phyloP scores from a whole-genome alignment of 139 green algal genomes.

The Marvania coccoides region DNA sequence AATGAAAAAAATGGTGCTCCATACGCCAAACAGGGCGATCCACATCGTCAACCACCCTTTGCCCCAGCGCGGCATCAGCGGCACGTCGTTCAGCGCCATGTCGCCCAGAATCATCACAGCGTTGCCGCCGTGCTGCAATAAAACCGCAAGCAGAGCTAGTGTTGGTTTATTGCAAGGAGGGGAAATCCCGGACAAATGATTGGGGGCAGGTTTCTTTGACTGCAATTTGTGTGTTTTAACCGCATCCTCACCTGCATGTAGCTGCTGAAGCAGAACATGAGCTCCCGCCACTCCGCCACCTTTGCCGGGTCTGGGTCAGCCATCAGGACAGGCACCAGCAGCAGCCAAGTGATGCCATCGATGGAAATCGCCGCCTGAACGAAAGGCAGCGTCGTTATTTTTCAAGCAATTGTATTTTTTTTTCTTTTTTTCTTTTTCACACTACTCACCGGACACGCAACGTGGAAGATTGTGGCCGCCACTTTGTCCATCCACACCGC shows the following conservation, averaged over 20 bases:
- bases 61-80: not conserved
- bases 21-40: constrained; percentile 7
- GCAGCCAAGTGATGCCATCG: constrained; percentile 3
- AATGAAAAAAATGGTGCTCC: constrained; percentile 4
- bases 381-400: too few relatives aligned
- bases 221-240: too few relatives aligned
- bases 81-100: constrained; percentile 4
- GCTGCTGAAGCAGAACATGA: not conserved
- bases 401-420: too few relatives aligned
- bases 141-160: too few relatives aligned
- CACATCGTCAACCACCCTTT: not conserved
- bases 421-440: too few relatives aligned
- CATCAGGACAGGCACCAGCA: constrained; percentile 9
- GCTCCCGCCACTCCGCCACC: not conserved
- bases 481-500: not conserved
- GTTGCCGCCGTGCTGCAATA: constrained; percentile 7
- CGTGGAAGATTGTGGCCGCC: not conserved
- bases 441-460: not conserved
- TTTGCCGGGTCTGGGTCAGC: not conserved
- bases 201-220: too few relatives aligned
- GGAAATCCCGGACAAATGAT: too few relatives aligned
- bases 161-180: too few relatives aligned
- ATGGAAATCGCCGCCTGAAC: not conserved
- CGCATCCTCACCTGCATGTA: too few relatives aligned
- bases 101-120: constrained; percentile 7